Evolutionary conservation across 2,329 filamentous ascomycete species (phyloP), one percentile per base, ranked within the genome.

Genomic region (Scolecobasidium constrictum): DNA sequence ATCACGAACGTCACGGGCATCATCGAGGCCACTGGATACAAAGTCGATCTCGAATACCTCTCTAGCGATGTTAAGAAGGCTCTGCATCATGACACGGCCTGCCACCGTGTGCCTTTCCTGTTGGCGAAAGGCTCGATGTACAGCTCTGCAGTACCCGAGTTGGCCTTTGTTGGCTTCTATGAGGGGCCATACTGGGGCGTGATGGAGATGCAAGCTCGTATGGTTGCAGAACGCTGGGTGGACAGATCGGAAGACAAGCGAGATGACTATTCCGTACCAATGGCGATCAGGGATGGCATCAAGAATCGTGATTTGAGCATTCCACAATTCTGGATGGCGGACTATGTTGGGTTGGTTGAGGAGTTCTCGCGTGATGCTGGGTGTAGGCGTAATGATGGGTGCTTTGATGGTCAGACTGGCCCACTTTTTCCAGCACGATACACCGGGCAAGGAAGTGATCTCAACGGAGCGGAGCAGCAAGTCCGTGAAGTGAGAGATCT

Each of bases 101-200:
- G 77, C 46, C 56, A 64, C 13, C 70, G 72, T 38, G 69, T 80
- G n/a, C 78, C 80, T 0, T 57, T 85, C 1, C 73, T 81, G 0
- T 66, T 92, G 1, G 76, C 81, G 17, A 78, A 81, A 39, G 79
- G 84, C 49, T 75, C 74, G 1, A 79, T 78, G 0, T 66, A 79
- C 43, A 75, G 80, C 45, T 70, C 72, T 0, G 62, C 67, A 0
- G 59, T 87, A 0, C 72, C 79, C 0, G 73, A 73, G 4, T 62
- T 92, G 0, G 84, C 83, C 1, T 88, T 92, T 52, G 79, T 92
- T 1, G 86, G 86, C 1, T 86, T 87, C 60, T 93, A 93, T 55
- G 74, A 86, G 47, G 83, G 83, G 0, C 84, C 85, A 0, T 92
- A 86, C 57, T 93, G 86, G 86, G 82, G 82, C 1, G 78, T 87